Evolutionary conservation across 2,329 filamentous ascomycete species (phyloP), one percentile per base, ranked within the genome.

Genomic region (Aspergillus pseudoviridinutans): DNA sequence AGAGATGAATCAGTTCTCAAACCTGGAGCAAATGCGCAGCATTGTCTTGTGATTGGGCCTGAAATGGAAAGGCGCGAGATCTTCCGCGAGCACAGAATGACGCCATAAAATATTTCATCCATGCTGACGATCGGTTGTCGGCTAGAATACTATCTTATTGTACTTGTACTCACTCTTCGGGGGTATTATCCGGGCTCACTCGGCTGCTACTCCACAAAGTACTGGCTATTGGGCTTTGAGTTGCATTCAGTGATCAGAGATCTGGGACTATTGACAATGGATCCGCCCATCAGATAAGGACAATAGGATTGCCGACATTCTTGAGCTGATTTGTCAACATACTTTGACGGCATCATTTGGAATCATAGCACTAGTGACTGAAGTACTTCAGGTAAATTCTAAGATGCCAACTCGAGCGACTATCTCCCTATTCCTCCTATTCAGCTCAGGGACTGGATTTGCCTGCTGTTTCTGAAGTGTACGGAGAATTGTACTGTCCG

Each of bases 1-100:
- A 7, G 32, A 38, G 14, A 44, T 54, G 51, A 52, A 61, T 55
- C 59, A 54, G 32, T n/a, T 38, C 32, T 38, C 32, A 52, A 55
- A 49, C 54, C 29, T 55, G 52, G 51, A 57, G 54, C 14, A 14
- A 38, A 61, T 59, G 57, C 54, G 57, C 57, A 38, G 14, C 32
- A 17, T 50, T 53, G 59, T 63, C 58, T 62, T 55, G 55, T 65
- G 63, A 65, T 65, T 58, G 61, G 58, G 49, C 59, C 44, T 52
- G 53, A 58, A 60, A 51, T 3, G 58, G 61, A 60, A 54, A 57
- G 57, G 57, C 29, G 59, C 51, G 49, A 51, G 54, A 57, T 55
- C 58, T 47, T 38, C 3, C 5, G 14, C 32, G 6, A 44, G 44
- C 35, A 46, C 47, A 50, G 28, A 28, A 49, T 50, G 49, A 22